Percentiles rank a stretch among this genome's conserved stretches.
phyloP scores from a whole-genome alignment of 345 rosid species.

The Aquilaria sinensis region DNA sequence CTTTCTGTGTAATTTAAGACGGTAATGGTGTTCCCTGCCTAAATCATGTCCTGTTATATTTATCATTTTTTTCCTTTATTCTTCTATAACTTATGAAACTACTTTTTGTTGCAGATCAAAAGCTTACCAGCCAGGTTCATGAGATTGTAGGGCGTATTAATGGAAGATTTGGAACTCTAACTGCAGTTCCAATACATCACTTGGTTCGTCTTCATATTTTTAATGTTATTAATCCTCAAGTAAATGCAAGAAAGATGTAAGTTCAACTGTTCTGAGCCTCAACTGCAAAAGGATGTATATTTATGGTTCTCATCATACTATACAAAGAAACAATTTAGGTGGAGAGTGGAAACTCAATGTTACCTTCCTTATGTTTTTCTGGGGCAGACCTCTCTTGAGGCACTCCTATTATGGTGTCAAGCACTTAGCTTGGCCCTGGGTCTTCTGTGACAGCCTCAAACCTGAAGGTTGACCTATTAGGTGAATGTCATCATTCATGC shows the following conservation, averaged over 20 bases:
- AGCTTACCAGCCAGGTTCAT: conserved; percentile 58
- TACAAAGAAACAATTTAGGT: no score
- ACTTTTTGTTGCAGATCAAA: conserved; percentile 38
- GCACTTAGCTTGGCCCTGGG: no score
- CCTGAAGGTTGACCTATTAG: no score
- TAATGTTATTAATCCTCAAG: neutral
- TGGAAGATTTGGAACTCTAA: conserved; percentile 57
- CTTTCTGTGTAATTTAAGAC: neutral
- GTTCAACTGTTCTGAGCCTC: neutral
- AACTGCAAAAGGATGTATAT: no score
- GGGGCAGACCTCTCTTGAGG: no score
- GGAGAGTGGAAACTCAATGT: no score
- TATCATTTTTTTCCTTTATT: neutral
- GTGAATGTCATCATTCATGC: no score
- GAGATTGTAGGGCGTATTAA: conserved; percentile 65
- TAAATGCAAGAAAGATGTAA: neutral
- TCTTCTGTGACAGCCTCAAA: no score
- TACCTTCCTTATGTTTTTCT: no score
- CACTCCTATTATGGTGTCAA: no score
- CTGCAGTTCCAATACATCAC: conserved; percentile 56
- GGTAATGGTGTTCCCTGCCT: neutral
- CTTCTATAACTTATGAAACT: neutral
- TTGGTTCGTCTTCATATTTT: conserved; percentile 34
- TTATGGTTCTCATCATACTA: no score
- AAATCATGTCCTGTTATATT: neutral